A percentile compares a stretch with the other conserved stretches of the same genome.
phyloP scores from a whole-genome alignment of 352 stramenopile genomes.

The Phytopythium litorale region DNA sequence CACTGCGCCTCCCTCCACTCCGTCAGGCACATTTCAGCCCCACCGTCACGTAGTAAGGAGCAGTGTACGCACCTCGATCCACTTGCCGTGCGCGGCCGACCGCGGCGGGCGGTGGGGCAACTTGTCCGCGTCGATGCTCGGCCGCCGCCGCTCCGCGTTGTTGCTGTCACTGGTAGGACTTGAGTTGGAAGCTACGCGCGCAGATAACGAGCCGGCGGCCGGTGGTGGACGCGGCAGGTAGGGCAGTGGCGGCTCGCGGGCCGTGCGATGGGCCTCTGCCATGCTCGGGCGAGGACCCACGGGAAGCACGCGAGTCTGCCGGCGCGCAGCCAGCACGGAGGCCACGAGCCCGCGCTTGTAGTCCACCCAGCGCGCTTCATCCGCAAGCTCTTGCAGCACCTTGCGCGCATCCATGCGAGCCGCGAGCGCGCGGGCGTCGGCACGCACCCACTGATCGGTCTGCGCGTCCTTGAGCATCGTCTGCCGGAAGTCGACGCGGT shows the following conservation, averaged over 20 bases:
- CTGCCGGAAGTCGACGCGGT: slow-evolving; percentile 68
- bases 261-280: slow-evolving; percentile 12
- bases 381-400: slow-evolving; percentile 42
- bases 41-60: neutral
- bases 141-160: neutral
- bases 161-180: neutral
- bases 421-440: slow-evolving; percentile 34
- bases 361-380: slow-evolving; percentile 38
- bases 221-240: neutral
- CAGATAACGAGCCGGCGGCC: neutral
- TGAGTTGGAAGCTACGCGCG: neutral
- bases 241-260: slow-evolving; percentile 15
- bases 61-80: slow-evolving; percentile 27
- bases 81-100: slow-evolving; percentile 7
- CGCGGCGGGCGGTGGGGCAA: neutral
- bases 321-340: slow-evolving; percentile 29
- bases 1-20: slow-evolving; percentile 22
- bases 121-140: neutral
- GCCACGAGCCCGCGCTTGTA: slow-evolving; percentile 49
- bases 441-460: slow-evolving; percentile 41
- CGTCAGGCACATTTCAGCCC: neutral
- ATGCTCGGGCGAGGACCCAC: slow-evolving; percentile 36
- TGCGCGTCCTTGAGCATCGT: slow-evolving; percentile 48
- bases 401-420: slow-evolving; percentile 34
- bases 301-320: slow-evolving; percentile 28